Evolutionary conservation across 106 monocot genomes (phyloP), one percentile per base, ranked within the genome.

Genomic region (Dendrobium officinale): DNA sequence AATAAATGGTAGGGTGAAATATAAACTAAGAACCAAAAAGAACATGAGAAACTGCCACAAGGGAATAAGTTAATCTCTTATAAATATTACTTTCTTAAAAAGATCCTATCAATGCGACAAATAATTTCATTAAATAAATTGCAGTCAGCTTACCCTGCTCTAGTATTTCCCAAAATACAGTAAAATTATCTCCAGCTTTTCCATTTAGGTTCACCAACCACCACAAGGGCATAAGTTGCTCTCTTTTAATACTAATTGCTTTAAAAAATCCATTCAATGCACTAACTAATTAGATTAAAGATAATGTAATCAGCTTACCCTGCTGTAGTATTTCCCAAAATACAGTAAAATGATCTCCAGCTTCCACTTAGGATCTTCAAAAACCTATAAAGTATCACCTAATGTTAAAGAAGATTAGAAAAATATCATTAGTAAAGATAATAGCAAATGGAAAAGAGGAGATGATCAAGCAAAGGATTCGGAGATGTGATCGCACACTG

Each of bases 311-410:
- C 8, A 20, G 40, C 75, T 76, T 27, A 76, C 76, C 76, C 49
- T 76, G n/a, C 1, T 76, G 49, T 49, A 76, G 42, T 76, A 76
- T 49, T 76, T 76, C 9, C 76, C 76, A 76, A 76, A 48, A 76
- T 76, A 76, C 19, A 42, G 45, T n/a, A 76, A 27, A 49, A 76
- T 49, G 11, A 76, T 76, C 49, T 76, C 49, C 27, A 76, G 76
- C 49, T 76, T 76, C 76, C 76, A 76, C 27, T 76, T 76, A 49
- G 45, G 49, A 27, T 76, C 76, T 43, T 8, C 76, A 76, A 76
- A 49, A 11, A 11, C 76, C 76, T 76, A 76, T 49, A 18, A 76
- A 11, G 47, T 13, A 47, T 6, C 18, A 44, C 74, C 74, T 20
- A 44, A 70, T 37, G 29, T 74, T 74, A 42, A n/a, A 44, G 42